Evolutionary conservation across 495 filamentous ascomycete species (phyloP).

Genomic region (Chaetomidium leptoderma): DNA sequence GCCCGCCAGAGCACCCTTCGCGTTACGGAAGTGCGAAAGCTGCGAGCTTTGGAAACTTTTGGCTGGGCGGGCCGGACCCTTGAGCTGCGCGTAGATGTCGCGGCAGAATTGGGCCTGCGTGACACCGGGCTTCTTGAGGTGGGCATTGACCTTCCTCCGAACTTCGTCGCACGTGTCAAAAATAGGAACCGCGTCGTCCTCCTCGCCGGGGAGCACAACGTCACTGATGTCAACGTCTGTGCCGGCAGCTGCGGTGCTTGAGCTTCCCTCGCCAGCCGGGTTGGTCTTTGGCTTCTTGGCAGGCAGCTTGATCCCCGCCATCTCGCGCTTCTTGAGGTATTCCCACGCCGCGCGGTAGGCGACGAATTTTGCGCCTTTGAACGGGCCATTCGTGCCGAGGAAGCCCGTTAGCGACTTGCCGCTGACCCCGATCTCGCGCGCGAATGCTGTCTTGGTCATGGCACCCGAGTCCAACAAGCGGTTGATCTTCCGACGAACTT

Average conservation of each 20-base stretch:
- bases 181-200: slow-evolving; percentile 39
- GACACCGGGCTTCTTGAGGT: slow-evolving; percentile 45
- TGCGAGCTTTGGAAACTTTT: slow-evolving; percentile 30
- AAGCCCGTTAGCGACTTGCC: slow-evolving; percentile 34
- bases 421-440: slow-evolving; percentile 36
- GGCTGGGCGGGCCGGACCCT: slow-evolving; percentile 7
- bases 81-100: slow-evolving; percentile 39
- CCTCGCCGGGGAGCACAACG: slow-evolving; percentile 43
- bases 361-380: slow-evolving; percentile 28
- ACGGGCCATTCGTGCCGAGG: slow-evolving; percentile 33
- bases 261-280: not conserved
- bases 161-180: slow-evolving; percentile 57
- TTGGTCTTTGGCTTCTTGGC: slow-evolving; percentile 31
- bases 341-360: slow-evolving; percentile 31
- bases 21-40: slow-evolving; percentile 46
- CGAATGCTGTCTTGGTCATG: slow-evolving; percentile 48
- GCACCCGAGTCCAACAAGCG: slow-evolving; percentile 41
- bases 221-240: slow-evolving; percentile 31
- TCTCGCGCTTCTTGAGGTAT: slow-evolving; percentile 37
- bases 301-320: slow-evolving; percentile 30
- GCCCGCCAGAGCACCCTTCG: slow-evolving; percentile 45
- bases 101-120: slow-evolving; percentile 53
- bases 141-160: slow-evolving; percentile 50
- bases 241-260: too few relatives aligned
- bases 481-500: slow-evolving; percentile 44